phyloP scores from a whole-genome alignment of 78 protist species.

The Planoprotostelium fungivorum region DNA sequence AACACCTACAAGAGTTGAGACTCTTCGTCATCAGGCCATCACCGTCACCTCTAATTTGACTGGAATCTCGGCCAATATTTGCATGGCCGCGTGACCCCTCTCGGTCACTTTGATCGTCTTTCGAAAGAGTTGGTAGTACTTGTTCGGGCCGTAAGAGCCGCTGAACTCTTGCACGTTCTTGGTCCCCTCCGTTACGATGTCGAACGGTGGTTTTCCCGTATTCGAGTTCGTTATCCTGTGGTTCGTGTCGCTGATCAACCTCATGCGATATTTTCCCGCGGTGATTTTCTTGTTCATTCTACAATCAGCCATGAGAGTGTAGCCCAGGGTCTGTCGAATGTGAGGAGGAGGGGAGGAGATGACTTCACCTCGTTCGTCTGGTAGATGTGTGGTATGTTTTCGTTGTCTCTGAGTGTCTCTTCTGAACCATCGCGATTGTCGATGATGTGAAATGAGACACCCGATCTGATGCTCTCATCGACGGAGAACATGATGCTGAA shows the following conservation, averaged over 20 bases:
- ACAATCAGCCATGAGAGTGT: background rate
- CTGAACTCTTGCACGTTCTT: background rate
- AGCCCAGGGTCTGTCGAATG: background rate
- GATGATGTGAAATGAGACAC: background rate
- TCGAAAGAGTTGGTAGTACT: background rate
- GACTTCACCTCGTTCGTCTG: background rate
- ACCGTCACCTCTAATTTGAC: too few relatives aligned
- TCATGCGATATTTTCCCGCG: background rate
- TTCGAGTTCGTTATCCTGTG: background rate
- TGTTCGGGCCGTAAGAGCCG: background rate
- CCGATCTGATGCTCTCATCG: background rate
- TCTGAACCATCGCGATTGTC: background rate
- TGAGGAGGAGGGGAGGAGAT: background rate
- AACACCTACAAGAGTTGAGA: background rate
- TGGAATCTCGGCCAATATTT: too few relatives aligned
- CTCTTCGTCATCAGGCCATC: background rate
- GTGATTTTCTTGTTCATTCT: background rate
- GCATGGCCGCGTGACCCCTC: background rate
- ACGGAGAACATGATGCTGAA: background rate
- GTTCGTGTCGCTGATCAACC: background rate
- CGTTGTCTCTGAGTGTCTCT: background rate
- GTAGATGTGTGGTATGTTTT: background rate
- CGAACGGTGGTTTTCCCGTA: background rate
- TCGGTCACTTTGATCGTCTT: background rate
- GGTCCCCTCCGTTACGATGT: background rate